Base-by-base conservation (phyloP, 768 basidiomycete genomes). In the Serendipita vermifera region DNA sequence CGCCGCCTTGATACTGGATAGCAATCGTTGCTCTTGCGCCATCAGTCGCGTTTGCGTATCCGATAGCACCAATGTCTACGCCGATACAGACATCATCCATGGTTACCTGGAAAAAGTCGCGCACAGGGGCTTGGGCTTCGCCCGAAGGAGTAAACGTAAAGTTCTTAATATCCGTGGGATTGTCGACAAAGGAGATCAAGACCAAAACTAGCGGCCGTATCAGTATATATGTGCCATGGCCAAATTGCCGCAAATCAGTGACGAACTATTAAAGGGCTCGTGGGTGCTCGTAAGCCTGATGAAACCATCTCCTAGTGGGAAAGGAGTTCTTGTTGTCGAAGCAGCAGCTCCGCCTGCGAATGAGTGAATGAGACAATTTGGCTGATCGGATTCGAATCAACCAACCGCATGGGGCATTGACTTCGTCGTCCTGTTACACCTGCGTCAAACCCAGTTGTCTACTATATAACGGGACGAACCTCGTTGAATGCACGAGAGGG, bases 21-120 rank as follows among this genome's bases (percentile, higher is more conserved):
- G 85, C 81, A 46, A 91, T 70, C 1, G 89, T 89, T 35, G 86
- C 81, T 60, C 87, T 82, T 17, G 78, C 73, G 6, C 87, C 85
- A 58, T 82, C 73, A 55, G 69, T 66, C 51, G 85, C 64, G 13
- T 74, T 76, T 32, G 69, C 65, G 27, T 86, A 69, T 32, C 72
- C 70, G 36, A 78, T 69, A 0, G 68, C 62, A 1, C 71, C 65
- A 53, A 90, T 69, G 65, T 87, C 71, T 57, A 92, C 73, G 1
- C 80, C 78, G 57, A 86, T 72, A 66, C 90, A 92, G 1, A 62
- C 57, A 13, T 89, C 88, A 62, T 79, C 78, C 17, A 80, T 79
- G 14, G 63, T 65, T 27, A 72, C 66, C 58, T 74, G 65, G 65
- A 78, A 74, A 66, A 76, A 81, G 1, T 72, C 74, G 38, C 77